phyloP scores from a whole-genome alignment of 257 asterid genomes.

The Penstemon davidsonii region DNA sequence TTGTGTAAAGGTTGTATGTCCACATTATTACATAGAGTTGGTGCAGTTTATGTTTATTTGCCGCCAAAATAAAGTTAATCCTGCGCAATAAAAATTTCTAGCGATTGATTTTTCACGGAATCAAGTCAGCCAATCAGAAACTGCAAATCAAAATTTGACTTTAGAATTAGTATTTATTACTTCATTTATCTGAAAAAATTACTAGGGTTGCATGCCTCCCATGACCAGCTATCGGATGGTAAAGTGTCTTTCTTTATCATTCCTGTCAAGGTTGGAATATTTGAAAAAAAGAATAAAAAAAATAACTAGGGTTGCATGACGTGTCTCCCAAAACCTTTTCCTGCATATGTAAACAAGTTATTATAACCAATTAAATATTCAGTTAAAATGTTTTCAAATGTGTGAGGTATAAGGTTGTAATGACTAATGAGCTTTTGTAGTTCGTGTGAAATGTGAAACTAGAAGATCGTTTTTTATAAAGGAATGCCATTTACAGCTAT shows the following conservation, averaged over 20 bases:
- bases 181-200: no score
- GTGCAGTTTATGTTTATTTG: not conserved
- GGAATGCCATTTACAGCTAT: not conserved
- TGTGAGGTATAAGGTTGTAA: not conserved
- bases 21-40: not conserved
- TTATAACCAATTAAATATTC: not conserved
- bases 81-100: not conserved
- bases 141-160: not conserved
- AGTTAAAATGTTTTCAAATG: not conserved
- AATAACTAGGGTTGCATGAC: not conserved
- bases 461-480: not conserved
- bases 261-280: no score
- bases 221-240: no score
- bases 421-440: not conserved
- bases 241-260: no score
- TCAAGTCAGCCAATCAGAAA: not conserved
- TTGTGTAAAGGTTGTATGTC: constrained; percentile 9
- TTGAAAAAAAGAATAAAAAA: no score
- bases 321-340: not conserved
- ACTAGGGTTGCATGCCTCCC: no score
- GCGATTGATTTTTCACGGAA: not conserved
- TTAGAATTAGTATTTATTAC: not conserved
- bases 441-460: not conserved
- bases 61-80: not conserved
- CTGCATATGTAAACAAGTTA: not conserved